phyloP scores from a whole-genome alignment of 257 asterid species.

The Nemophila menziesii region DNA sequence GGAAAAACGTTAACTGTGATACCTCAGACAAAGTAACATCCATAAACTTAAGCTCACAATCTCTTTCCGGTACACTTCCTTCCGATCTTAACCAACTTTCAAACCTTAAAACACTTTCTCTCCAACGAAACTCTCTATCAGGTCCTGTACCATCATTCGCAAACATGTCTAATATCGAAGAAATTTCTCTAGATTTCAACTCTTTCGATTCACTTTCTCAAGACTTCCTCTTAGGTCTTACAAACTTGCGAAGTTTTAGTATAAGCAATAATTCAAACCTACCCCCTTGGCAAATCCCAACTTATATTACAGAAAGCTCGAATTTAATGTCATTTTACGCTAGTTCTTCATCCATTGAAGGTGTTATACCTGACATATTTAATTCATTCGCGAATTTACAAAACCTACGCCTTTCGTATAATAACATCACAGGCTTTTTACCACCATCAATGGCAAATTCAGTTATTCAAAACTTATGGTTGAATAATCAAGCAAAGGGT shows the following conservation, averaged over 20 bases:
- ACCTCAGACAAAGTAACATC: slow-evolving; percentile 28
- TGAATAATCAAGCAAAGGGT: slow-evolving; percentile 52
- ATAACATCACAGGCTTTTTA: slow-evolving; percentile 52
- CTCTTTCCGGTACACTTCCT: slow-evolving; percentile 59
- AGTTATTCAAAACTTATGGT: slow-evolving; percentile 60
- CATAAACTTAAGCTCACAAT: slow-evolving; percentile 41
- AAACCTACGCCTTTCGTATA: slow-evolving; percentile 57
- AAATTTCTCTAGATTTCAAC: slow-evolving; percentile 43
- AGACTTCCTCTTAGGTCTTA: slow-evolving; percentile 47
- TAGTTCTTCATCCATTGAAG: slow-evolving; percentile 42
- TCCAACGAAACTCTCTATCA: slow-evolving; percentile 50
- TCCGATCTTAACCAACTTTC: slow-evolving; percentile 48
- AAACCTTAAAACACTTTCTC: slow-evolving; percentile 37
- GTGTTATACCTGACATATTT: slow-evolving; percentile 62
- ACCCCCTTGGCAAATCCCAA: slow-evolving; percentile 55
- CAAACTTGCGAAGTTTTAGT: slow-evolving; percentile 34
- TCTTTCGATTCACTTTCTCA: slow-evolving; percentile 34
- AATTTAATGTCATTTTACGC: slow-evolving; percentile 43
- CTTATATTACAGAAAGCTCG: slow-evolving; percentile 33
- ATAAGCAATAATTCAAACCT: slow-evolving; percentile 36
- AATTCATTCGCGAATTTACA: slow-evolving; percentile 45
- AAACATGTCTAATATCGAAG: slow-evolving; percentile 43
- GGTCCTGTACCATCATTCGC: slow-evolving; percentile 67
- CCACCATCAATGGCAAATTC: slow-evolving; percentile 59
- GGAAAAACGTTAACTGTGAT: slow-evolving; percentile 58